These are phyloP conservation scores for Zygosaccharomyces bailii DNA, from an alignment of 805 yeast genomes.

Conservation along the genomic window DNA sequence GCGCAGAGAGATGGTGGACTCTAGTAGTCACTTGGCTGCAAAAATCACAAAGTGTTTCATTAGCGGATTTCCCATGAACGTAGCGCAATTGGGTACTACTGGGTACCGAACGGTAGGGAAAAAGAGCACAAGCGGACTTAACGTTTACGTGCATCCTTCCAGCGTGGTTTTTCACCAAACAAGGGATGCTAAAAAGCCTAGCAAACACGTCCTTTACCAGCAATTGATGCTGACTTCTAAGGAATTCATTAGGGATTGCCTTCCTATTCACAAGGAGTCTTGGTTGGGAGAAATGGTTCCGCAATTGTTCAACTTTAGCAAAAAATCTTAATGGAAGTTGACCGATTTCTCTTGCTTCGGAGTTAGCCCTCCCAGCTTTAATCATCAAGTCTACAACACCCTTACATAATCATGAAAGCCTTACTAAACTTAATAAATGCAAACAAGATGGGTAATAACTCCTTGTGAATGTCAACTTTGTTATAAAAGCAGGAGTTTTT, in stretches of 20 bases:
- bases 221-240: slow-evolving; percentile 80
- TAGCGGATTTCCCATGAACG: slow-evolving; percentile 35
- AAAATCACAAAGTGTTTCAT: slow-evolving; percentile 29
- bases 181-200: slow-evolving; percentile 58
- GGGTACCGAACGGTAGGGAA: slow-evolving; percentile 34
- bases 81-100: slow-evolving; percentile 28
- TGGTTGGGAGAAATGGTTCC: slow-evolving; percentile 79
- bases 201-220: slow-evolving; percentile 71
- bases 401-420: neutral
- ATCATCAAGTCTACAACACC: neutral
- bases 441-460: neutral
- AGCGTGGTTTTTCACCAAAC: slow-evolving; percentile 52
- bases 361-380: neutral
- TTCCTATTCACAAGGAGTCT: slow-evolving; percentile 61
- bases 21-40: slow-evolving; percentile 2
- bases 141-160: slow-evolving; percentile 84
- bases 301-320: slow-evolving; percentile 39
- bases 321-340: neutral
- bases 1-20: slow-evolving; percentile 8
- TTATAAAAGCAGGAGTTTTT: neutral
- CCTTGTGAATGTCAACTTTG: neutral
- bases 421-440: neutral
- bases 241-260: slow-evolving; percentile 83
- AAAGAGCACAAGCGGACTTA: slow-evolving; percentile 52
- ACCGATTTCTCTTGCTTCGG: neutral